A percentile compares a stretch with the other conserved stretches of the same genome.
Evolutionary conservation across 495 filamentous ascomycete genomes (phyloP).

Genomic region (Lophiostoma macrostomum): DNA sequence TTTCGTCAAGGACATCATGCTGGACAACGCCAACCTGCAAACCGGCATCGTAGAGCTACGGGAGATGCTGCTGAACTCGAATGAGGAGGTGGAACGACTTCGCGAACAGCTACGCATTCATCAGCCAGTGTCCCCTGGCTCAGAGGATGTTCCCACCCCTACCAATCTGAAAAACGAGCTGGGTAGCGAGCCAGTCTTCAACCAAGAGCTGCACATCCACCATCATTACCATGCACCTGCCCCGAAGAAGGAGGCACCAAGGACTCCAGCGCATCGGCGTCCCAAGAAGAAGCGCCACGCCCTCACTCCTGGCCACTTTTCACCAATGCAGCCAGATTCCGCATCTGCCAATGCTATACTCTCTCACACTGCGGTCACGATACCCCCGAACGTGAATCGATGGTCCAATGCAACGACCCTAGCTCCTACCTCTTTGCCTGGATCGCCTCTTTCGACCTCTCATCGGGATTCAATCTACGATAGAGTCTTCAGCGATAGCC

Average conservation of each 20-base stretch:
- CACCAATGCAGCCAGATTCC: conserved; percentile 47
- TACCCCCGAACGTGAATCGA: conserved; percentile 53
- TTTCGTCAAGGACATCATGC: conserved; percentile 91
- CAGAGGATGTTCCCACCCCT: conserved; percentile 39
- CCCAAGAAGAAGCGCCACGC: conserved; percentile 69
- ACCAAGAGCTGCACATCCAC: conserved; percentile 82
- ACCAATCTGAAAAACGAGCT: conserved; percentile 70
- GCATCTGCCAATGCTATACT: conserved; percentile 56
- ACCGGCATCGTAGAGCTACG: conserved; percentile 83
- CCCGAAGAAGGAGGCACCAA: conserved; percentile 43
- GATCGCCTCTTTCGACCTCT: conserved; percentile 71
- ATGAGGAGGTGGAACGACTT: conserved; percentile 84
- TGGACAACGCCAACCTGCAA: conserved; percentile 92
- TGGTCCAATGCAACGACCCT: conserved; percentile 68
- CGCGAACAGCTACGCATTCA: conserved; percentile 80
- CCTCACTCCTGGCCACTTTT: conserved; percentile 56
- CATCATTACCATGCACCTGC: conserved; percentile 79
- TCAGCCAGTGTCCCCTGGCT: conserved; percentile 57
- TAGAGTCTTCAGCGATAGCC: conserved; percentile 48
- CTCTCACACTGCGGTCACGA: conserved; percentile 61
- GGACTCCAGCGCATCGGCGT: conserved; percentile 52
- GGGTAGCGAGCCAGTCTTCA: conserved; percentile 41
- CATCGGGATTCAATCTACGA: conserved; percentile 75
- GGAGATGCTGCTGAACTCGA: conserved; percentile 88
- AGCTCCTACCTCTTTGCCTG: conserved; percentile 68